These are phyloP conservation scores for Zymoseptoria crescenta DNA, from an alignment of 2,329 filamentous ascomycete genomes.

Conservation along the genomic window DNA sequence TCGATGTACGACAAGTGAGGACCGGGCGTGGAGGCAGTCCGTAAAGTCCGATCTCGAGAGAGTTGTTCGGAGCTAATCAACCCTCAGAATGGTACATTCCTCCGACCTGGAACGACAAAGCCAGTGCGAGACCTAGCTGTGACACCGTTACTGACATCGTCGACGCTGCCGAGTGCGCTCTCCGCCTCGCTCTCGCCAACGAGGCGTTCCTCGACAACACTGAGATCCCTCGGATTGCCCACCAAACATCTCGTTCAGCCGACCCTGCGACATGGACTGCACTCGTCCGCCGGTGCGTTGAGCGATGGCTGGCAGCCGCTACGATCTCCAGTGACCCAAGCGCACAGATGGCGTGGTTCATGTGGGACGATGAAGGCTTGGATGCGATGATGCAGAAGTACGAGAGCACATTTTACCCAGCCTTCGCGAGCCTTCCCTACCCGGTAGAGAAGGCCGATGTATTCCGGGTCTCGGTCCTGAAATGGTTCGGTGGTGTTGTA, in stretches of 20 bases:
- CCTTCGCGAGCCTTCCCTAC: slow-evolving; percentile 3
- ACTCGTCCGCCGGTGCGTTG: not conserved
- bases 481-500: slow-evolving; percentile 8
- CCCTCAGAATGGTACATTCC: not conserved
- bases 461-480: slow-evolving; percentile 3
- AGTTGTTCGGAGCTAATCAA: not conserved
- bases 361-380: slow-evolving; percentile 6
- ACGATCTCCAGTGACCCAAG: too few species aligned
- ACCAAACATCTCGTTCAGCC: slow-evolving; percentile 2
- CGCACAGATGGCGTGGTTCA: slow-evolving; percentile 7
- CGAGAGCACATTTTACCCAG: not conserved
- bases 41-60: not conserved
- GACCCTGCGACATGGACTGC: not conserved
- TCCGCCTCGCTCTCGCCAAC: slow-evolving; percentile 1
- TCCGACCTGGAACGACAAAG: not conserved
- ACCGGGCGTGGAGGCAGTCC: not conserved
- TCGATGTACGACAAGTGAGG: not conserved
- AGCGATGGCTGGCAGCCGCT: not conserved
- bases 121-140: not conserved
- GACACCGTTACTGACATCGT: not conserved
- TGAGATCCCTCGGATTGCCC: slow-evolving; percentile 2
- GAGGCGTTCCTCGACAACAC: slow-evolving; percentile 2
- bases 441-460: slow-evolving; percentile 6
- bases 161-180: slow-evolving; percentile 6
- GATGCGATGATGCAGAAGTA: slow-evolving; percentile 1